Evolutionary conservation across 805 yeast genomes (phyloP).

Genomic region (Vanderwaltozyma polyspora): DNA sequence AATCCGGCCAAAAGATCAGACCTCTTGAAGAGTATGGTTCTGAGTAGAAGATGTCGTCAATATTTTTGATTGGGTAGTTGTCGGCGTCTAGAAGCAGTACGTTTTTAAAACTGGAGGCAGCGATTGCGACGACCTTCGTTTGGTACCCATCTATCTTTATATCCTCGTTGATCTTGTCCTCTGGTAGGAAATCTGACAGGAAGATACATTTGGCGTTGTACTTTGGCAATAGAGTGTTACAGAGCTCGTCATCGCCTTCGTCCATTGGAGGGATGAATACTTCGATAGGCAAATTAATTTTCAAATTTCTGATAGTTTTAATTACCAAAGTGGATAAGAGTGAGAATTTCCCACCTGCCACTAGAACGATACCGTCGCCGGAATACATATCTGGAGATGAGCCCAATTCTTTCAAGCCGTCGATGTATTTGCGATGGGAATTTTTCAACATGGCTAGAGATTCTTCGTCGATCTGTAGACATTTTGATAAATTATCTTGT

Average conservation of each 20-base stretch:
- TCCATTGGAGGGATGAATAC: constrained; percentile 52
- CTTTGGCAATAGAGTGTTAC: constrained; percentile 46
- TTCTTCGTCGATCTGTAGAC: neutral
- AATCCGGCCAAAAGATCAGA: constrained; percentile 71
- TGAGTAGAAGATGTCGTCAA: constrained; percentile 46
- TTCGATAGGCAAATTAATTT: constrained; percentile 67
- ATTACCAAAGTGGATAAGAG: constrained; percentile 59
- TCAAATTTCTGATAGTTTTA: constrained; percentile 47
- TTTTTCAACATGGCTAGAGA: neutral
- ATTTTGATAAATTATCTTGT: neutral
- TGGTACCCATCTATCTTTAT: constrained; percentile 52
- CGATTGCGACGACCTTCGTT: constrained; percentile 55
- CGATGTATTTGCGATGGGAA: neutral
- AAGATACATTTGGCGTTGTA: constrained; percentile 57
- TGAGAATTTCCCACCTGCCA: constrained; percentile 70
- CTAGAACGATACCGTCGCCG: constrained; percentile 36
- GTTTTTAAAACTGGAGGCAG: constrained; percentile 64
- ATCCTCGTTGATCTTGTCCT: constrained; percentile 33
- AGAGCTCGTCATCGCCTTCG: constrained; percentile 56
- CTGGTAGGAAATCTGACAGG: constrained; percentile 44
- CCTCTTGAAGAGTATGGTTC: constrained; percentile 45
- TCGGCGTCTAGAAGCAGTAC: constrained; percentile 68
- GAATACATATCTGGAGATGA: constrained; percentile 24
- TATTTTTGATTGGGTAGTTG: constrained; percentile 55
- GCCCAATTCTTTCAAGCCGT: constrained; percentile 9